Conservation (phyloP, 805 yeast species). For the Lachancea nothofagi region DNA sequence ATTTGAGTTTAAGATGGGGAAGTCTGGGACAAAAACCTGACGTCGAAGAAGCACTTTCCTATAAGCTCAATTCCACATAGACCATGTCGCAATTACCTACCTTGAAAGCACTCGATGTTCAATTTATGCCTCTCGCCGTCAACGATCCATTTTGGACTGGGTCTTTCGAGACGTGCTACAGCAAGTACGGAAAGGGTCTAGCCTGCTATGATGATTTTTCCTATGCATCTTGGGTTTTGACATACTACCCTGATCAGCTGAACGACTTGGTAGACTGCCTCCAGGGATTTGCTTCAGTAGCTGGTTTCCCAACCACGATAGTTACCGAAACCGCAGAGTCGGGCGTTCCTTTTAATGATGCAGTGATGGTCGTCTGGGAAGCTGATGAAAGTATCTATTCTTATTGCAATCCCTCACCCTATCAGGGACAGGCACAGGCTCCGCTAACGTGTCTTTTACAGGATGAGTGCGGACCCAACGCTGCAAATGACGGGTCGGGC, state of each 20-base stretch:
- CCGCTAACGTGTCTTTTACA: neutral
- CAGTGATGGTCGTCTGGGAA: neutral
- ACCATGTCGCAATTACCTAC: neutral
- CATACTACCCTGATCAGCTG: neutral
- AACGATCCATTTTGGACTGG: neutral
- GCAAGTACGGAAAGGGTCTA: neutral
- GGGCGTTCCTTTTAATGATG: neutral
- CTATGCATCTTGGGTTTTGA: neutral
- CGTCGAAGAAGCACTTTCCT: too few relatives aligned
- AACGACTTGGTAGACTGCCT: neutral
- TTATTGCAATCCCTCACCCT: neutral
- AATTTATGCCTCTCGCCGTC: neutral
- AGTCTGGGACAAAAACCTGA: too few relatives aligned
- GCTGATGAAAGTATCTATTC: neutral
- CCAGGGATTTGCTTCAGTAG: neutral
- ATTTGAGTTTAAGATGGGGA: too few relatives aligned
- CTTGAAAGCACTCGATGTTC: neutral
- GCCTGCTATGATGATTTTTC: neutral
- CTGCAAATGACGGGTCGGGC: neutral
- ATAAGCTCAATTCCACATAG: too few relatives aligned
- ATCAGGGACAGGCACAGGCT: neutral
- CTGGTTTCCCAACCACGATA: neutral
- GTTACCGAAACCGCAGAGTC: neutral
- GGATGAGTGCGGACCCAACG: neutral
- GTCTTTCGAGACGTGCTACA: neutral